Conservation (phyloP, 139 green algal genomes). For the Micromonas pusilla region DNA sequence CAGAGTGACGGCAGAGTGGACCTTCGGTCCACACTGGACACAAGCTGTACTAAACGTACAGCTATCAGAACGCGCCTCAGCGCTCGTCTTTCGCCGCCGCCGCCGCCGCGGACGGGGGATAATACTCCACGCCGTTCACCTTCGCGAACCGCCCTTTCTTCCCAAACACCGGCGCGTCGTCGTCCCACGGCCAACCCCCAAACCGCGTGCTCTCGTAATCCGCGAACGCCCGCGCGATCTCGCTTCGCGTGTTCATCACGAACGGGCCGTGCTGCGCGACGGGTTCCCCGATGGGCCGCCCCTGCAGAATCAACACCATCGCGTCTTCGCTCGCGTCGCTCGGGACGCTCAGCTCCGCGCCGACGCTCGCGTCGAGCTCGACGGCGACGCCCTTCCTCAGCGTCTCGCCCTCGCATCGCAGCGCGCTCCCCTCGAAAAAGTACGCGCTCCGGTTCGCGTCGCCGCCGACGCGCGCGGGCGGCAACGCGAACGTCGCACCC, state of each 20-base stretch:
- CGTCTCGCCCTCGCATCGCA: background rate
- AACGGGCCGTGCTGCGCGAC: slow-evolving; percentile 43
- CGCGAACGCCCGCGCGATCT: slow-evolving; percentile 38
- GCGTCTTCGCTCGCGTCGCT: background rate
- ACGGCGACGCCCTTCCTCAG: background rate
- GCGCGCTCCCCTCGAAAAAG: slow-evolving; percentile 20
- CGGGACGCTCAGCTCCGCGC: background rate
- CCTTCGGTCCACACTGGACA: too few species aligned
- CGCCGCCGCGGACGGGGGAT: too few species aligned
- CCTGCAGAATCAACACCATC: slow-evolving; percentile 33
- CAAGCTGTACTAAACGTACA: too few species aligned
- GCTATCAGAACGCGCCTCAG: too few species aligned
- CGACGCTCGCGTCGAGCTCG: slow-evolving; percentile 5
- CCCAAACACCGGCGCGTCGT: slow-evolving; percentile 21
- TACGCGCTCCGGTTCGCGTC: slow-evolving; percentile 23
- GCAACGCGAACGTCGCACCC: slow-evolving; percentile 14
- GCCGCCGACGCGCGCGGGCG: background rate
- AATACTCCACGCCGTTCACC: slow-evolving; percentile 17
- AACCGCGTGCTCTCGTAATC: slow-evolving; percentile 37
- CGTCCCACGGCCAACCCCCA: slow-evolving; percentile 27
- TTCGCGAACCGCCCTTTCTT: slow-evolving; percentile 23
- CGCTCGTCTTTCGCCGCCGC: too few species aligned
- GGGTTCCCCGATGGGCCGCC: slow-evolving; percentile 38
- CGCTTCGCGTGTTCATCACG: slow-evolving; percentile 39
- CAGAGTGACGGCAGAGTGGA: too few species aligned